These are phyloP conservation scores for Botryotinia globosa DNA, from an alignment of 2,329 filamentous ascomycete genomes.

Conservation along the genomic window DNA sequence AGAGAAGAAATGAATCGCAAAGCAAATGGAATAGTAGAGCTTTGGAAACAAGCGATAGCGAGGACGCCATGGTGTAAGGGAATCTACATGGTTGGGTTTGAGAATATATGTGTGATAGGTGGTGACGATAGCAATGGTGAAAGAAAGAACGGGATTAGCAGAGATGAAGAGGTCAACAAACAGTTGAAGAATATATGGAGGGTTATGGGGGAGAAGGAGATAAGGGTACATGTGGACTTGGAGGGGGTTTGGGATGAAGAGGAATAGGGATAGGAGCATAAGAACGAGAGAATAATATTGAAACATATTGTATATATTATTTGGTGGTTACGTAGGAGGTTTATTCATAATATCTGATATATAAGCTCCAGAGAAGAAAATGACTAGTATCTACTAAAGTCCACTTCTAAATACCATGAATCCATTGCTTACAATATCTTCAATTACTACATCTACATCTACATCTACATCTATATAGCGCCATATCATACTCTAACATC, in stretches of 20 bases:
- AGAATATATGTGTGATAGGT: conserved; percentile 37
- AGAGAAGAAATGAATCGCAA: neutral
- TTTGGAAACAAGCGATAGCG: conserved; percentile 55
- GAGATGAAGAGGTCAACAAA: conserved; percentile 38
- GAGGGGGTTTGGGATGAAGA: conserved; percentile 39
- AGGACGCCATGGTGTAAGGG: conserved; percentile 63
- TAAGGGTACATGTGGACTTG: conserved; percentile 56
- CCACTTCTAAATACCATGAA: neutral
- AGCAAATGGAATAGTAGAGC: conserved; percentile 40
- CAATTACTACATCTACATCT: neutral
- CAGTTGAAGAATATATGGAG: conserved; percentile 50
- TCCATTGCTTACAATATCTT: neutral
- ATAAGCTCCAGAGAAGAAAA: neutral
- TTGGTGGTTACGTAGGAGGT: neutral
- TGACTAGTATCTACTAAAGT: neutral
- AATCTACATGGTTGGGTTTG: conserved; percentile 56
- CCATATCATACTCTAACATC: neutral
- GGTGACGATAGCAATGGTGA: conserved; percentile 41
- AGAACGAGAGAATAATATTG: neutral
- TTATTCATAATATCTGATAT: neutral
- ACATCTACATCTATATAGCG: neutral
- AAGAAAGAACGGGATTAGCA: conserved; percentile 35
- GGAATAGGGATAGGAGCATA: neutral
- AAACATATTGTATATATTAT: neutral
- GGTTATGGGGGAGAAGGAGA: conserved; percentile 58